These are phyloP conservation scores for Kockiozyma suomiensis DNA, from an alignment of 805 yeast genomes.

Conservation along the genomic window DNA sequence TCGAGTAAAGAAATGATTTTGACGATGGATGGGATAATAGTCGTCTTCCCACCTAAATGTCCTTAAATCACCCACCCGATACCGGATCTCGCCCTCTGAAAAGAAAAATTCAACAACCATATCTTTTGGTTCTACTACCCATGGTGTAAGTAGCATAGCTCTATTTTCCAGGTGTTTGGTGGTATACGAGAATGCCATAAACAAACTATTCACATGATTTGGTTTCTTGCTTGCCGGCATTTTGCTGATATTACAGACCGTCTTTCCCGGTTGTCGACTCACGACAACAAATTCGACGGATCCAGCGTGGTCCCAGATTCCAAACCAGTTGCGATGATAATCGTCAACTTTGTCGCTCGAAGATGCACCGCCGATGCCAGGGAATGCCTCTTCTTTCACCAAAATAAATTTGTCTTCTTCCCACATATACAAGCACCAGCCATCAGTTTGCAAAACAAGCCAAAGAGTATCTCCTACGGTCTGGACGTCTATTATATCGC, in stretches of 20 bases:
- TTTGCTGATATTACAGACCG: conserved; percentile 5
- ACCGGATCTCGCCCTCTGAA: conserved; percentile 24
- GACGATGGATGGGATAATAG: conserved; percentile 20
- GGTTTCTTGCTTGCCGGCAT: conserved; percentile 27
- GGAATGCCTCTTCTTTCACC: conserved; percentile 5
- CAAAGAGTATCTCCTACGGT: conserved; percentile 31
- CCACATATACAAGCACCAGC: conserved; percentile 34
- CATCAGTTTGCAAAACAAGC: conserved; percentile 25
- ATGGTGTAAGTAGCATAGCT: neutral
- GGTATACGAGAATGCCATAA: conserved; percentile 25
- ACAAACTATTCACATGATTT: conserved; percentile 21
- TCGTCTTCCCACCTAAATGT: conserved; percentile 21
- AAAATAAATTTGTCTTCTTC: conserved; percentile 27
- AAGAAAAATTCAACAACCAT: conserved; percentile 29
- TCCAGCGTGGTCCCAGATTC: conserved; percentile 25
- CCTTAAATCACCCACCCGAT: conserved; percentile 22
- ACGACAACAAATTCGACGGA: conserved; percentile 18
- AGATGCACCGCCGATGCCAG: conserved; percentile 21
- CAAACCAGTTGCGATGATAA: conserved; percentile 30
- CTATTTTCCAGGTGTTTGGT: conserved; percentile 4
- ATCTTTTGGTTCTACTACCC: conserved; percentile 14
- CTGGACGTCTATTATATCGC: conserved; percentile 18
- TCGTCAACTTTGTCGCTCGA: conserved; percentile 26
- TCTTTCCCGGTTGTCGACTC: conserved; percentile 4
- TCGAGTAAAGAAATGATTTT: conserved; percentile 23